Base-by-base conservation (phyloP, 208 protist species). In the Balamuthia mandrillaris region DNA sequence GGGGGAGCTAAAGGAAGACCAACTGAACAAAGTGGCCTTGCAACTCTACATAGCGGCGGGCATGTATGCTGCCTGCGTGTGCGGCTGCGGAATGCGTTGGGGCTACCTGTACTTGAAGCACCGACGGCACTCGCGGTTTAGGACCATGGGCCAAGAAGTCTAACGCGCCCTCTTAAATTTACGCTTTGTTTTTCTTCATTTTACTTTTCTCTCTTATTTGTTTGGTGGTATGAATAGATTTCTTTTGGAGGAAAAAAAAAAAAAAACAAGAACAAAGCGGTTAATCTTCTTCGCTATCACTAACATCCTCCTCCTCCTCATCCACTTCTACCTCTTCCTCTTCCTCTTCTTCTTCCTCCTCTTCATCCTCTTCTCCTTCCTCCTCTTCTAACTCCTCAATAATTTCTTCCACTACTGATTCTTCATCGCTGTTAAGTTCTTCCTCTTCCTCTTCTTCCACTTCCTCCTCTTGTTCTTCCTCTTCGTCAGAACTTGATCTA, bases 81-180 rank as follows among this genome's bases (percentile, higher is more conserved):
- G 49, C 1, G 66, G 66, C 66, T 77, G 66, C 44, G 66, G 66
- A 24, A 45, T 45, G 27, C 66, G 66, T 29, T 77, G 66, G 66
- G 7, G 49, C 37, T 77, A 33, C 66, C 66, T 77, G 21, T 45
- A 77, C 66, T 45, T 77, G 24, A 77, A 54, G 66, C 44, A 77
- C n/a, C n/a, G n/a, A n/a, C n/a, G n/a, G n/a, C n/a, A n/a, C n/a
- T n/a, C n/a, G n/a, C n/a, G n/a, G n/a, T n/a, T n/a, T n/a, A n/a
- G n/a, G n/a, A n/a, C n/a, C n/a, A n/a, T n/a, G n/a, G n/a, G n/a
- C n/a, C n/a, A n/a, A n/a, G n/a, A n/a, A n/a, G n/a, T n/a, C n/a
- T n/a, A n/a, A n/a, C n/a, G n/a, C n/a, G n/a, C n/a, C n/a, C n/a
- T n/a, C n/a, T n/a, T n/a, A n/a, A n/a, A n/a, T n/a, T n/a, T n/a